phyloP scores from a whole-genome alignment of 495 filamentous ascomycete genomes.

The Parmelia sp. region DNA sequence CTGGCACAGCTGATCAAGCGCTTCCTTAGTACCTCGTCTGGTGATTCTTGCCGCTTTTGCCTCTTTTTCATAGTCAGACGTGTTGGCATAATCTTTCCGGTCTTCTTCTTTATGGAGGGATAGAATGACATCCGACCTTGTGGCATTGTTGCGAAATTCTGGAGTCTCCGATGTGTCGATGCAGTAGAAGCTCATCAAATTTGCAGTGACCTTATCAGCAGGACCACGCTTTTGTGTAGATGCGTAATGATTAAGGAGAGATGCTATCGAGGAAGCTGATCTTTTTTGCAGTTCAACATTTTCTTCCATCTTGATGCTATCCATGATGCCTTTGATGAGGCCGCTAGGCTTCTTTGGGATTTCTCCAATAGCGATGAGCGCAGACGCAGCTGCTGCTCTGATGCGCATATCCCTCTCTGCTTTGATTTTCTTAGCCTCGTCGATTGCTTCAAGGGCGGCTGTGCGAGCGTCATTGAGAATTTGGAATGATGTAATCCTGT shows the following conservation, averaged over 20 bases:
- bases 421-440: slow-evolving; percentile 71
- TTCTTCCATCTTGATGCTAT: slow-evolving; percentile 93
- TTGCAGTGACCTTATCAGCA: slow-evolving; percentile 87
- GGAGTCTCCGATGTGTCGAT: slow-evolving; percentile 96
- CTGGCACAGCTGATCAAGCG: slow-evolving; percentile 75
- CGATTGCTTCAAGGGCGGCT: slow-evolving; percentile 61
- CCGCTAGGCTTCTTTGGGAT: slow-evolving; percentile 85
- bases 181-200: slow-evolving; percentile 93
- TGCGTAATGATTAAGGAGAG: slow-evolving; percentile 80
- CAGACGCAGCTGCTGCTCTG: slow-evolving; percentile 76
- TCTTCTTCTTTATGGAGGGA: slow-evolving; percentile 97
- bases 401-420: slow-evolving; percentile 80
- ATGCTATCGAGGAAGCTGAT: slow-evolving; percentile 74
- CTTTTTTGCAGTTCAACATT: slow-evolving; percentile 84
- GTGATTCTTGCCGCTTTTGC: slow-evolving; percentile 81
- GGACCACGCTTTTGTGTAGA: slow-evolving; percentile 66
- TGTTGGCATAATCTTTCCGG: slow-evolving; percentile 83
- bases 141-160: slow-evolving; percentile 75
- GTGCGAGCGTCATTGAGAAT: slow-evolving; percentile 66
- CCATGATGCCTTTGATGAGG: slow-evolving; percentile 95
- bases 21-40: slow-evolving; percentile 87
- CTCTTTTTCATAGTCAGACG: slow-evolving; percentile 79
- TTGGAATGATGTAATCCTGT: slow-evolving; percentile 70
- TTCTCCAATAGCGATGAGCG: slow-evolving; percentile 74
- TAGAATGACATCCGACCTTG: slow-evolving; percentile 69